Evolutionary conservation across 208 protist genomes (phyloP), one percentile per base, ranked within the genome.

Genomic region (Trypanosoma boissoni): DNA sequence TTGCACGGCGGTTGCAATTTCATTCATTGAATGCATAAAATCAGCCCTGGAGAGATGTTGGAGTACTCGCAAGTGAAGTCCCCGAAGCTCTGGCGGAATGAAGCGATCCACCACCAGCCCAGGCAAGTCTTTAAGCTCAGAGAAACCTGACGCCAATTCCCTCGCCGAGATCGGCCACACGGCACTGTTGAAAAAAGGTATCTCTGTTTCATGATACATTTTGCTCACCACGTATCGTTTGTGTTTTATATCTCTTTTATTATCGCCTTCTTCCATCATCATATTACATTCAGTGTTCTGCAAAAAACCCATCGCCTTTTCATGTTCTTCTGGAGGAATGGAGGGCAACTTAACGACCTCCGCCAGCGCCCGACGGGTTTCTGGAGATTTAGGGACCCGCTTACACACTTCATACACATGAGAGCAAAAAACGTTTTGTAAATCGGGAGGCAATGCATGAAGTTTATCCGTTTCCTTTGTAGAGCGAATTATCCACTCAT

Each of bases 31-130:
- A n/a, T 54, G 48, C 48, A 32, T 10, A 24, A 12, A 34, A 54
- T 54, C 48, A 26, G 24, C 10, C 21, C 10, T 54, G 6, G 48
- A 54, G n/a, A 54, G 48, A 32, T 54, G 24, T 12, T 32, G 31
- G 8, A 54, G 48, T 34, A 24, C 10, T 16, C 48, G 10, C 31
- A 54, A 32, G 48, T 54, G 48, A 9, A 54, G 31, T n/a, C 10
- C 48, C 8, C 48, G 48, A 4, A 54, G 24, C 4, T 54, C 8
- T 16, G 23, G 6, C 26, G 48, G 48, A 12, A 54, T 54, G n/a
- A 54, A 54, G 24, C 48, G 48, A 26, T 54, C 48, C 6, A 54
- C 48, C 4, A 54, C 48, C 6, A 54, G 7, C 24, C 24, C 14
- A 12, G 21, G 48, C 20, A 54, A 24, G 4, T 54, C 24, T 26